A percentile compares a stretch with the other conserved stretches of the same genome.
phyloP scores from a whole-genome alignment of 495 filamentous ascomycete genomes.

The Talaromyces stipitatus region DNA sequence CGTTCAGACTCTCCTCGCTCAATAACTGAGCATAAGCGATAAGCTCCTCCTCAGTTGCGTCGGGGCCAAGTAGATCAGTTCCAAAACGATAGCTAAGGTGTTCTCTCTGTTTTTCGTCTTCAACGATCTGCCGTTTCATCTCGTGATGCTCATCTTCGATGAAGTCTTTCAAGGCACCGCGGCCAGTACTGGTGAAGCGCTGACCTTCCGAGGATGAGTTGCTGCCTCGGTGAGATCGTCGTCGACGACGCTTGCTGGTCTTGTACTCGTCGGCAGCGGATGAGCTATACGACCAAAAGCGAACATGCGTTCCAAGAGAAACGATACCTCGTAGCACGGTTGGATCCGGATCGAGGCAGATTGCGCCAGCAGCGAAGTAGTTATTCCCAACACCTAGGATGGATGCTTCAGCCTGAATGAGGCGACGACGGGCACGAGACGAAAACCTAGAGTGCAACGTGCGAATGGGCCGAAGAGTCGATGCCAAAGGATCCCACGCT shows the following conservation, averaged over 20 bases:
- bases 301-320: constrained; percentile 75
- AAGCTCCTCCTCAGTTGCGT: constrained; percentile 78
- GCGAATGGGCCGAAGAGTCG: constrained; percentile 67
- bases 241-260: constrained; percentile 51
- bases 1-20: constrained; percentile 68
- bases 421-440: constrained; percentile 64
- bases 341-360: constrained; percentile 82
- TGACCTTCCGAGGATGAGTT: constrained; percentile 45
- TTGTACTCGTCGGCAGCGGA: constrained; percentile 56
- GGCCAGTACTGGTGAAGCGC: constrained; percentile 50
- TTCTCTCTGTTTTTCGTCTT: constrained; percentile 51
- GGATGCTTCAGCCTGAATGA: constrained; percentile 65
- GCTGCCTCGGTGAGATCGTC: constrained; percentile 51
- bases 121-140: constrained; percentile 64
- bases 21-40: constrained; percentile 83
- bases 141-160: constrained; percentile 78
- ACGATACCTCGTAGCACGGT: constrained; percentile 87
- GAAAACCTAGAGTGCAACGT: constrained; percentile 87
- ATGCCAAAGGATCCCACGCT: constrained; percentile 91
- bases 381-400: constrained; percentile 61
- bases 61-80: constrained; percentile 62
- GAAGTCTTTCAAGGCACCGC: constrained; percentile 63
- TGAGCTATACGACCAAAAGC: constrained; percentile 92
- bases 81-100: constrained; percentile 73
- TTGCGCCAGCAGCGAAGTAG: constrained; percentile 74